Base-by-base conservation (phyloP, 805 yeast genomes). In the Candida cerambycidarum region DNA sequence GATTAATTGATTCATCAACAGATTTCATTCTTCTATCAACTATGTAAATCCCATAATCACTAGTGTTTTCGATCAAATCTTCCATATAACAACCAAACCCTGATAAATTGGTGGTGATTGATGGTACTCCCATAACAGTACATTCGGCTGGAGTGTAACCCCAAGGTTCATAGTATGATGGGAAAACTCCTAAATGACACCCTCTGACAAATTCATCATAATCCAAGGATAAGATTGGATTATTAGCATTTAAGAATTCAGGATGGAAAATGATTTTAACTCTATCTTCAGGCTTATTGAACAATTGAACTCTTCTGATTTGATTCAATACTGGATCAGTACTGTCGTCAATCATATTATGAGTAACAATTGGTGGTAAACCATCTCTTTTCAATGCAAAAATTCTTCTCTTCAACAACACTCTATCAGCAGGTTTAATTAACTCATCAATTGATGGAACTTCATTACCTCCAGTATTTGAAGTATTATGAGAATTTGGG, bases 51-150 rank as follows among this genome's bases (percentile, higher is more conserved):
- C 99, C 99, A 59, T 93, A 93, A 67, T 93, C 98, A 46, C 85
- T 78, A 14, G 97, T 85, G 56, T 88, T 87, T 61, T 92, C 97
- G 62, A 92, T 92, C 50, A 92, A 75, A 63, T 92, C 97, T 67
- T 92, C 99, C 98, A 92, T 92, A 69, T 92, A 92, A 52, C 98
- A 95, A 38, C 99, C 99, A 61, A 92, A 92, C 1, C 99, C 99
- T 2, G 97, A 88, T 46, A 92, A 70, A 62, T 92, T 92, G 32
- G 99, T 92, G 9, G 99, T 92, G 57, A 92, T 87, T 5, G 97
- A 88, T 13, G 99, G 99, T 46, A 93, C 95, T 43, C 99, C 99
- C 99, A 92, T 92, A 17, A 93, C 99, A 0, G 99, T 92, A 72
- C 99, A 93, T 64, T 92, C 99, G 7, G 98, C 98, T 3, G 99